phyloP scores from a whole-genome alignment of 2,329 filamentous ascomycete genomes.

The Botrytis hyacinthi region DNA sequence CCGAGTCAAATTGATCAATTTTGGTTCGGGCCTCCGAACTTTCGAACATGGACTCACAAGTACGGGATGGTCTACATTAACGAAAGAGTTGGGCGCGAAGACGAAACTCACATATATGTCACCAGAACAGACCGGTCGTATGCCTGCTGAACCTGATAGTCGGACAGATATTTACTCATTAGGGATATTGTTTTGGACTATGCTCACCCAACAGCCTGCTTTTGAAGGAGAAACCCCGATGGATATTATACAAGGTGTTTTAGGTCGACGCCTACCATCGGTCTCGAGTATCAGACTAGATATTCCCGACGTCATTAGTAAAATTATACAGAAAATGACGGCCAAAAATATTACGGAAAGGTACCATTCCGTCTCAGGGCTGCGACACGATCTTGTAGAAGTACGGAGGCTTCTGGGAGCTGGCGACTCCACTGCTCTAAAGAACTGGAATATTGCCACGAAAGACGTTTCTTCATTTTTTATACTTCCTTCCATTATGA shows the following conservation, averaged over 20 bases:
- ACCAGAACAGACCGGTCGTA: constrained; percentile 89
- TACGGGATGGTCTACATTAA: constrained; percentile 81
- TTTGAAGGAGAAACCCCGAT: constrained; percentile 79
- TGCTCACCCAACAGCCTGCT: constrained; percentile 75
- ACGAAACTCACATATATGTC: constrained; percentile 90
- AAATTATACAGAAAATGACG: constrained; percentile 88
- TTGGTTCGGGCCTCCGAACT: constrained; percentile 80
- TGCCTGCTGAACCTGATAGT: constrained; percentile 87
- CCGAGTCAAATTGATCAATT: constrained; percentile 75
- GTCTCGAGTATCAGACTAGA: constrained; percentile 77
- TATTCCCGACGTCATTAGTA: constrained; percentile 76
- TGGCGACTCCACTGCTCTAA: constrained; percentile 69
- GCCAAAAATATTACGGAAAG: constrained; percentile 83
- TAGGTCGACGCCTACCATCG: constrained; percentile 73
- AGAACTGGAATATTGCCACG: constrained; percentile 72
- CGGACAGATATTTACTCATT: constrained; percentile 93
- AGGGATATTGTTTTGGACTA: constrained; percentile 84
- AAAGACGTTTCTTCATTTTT: constrained; percentile 79
- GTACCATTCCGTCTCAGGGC: constrained; percentile 84
- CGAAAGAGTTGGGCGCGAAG: constrained; percentile 79
- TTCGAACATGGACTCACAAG: constrained; percentile 89
- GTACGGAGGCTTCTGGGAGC: constrained; percentile 73
- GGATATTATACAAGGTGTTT: constrained; percentile 87
- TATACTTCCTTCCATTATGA: constrained; percentile 76
- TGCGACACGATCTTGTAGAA: constrained; percentile 75